Evolutionary conservation across 2,329 filamentous ascomycete species (phyloP).

Genomic region (Thielaviopsis musarum): DNA sequence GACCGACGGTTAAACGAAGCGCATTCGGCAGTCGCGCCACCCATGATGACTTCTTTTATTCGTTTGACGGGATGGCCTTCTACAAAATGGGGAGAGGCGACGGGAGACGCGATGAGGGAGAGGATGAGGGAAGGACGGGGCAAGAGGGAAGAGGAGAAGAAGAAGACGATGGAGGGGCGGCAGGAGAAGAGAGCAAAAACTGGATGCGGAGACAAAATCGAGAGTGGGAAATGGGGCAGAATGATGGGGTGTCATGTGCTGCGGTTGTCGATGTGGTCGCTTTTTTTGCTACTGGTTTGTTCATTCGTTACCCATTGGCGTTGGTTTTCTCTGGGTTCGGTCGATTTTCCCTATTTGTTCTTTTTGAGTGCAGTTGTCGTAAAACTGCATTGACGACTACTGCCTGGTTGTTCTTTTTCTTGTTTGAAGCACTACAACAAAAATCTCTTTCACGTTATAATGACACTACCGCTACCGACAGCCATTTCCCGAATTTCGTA

Average conservation of each 20-base stretch:
- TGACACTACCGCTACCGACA: not conserved
- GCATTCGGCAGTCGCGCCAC: slow-evolving; percentile 3
- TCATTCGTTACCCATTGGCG: not conserved
- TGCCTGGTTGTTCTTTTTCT: not conserved
- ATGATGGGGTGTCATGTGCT: not conserved
- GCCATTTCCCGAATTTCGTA: too few species aligned
- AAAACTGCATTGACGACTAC: not conserved
- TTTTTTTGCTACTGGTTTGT: not conserved
- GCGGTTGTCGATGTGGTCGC: not conserved
- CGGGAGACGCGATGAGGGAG: not conserved
- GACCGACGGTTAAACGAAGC: slow-evolving; percentile 53
- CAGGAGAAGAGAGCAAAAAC: not conserved
- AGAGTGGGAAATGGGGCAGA: not conserved
- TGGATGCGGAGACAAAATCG: not conserved
- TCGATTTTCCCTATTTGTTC: not conserved
- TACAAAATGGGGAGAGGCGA: slow-evolving; percentile 1
- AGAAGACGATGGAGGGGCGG: too few species aligned
- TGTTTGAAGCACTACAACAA: not conserved
- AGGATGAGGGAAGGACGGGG: not conserved
- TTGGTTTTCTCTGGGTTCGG: not conserved
- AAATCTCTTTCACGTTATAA: not conserved
- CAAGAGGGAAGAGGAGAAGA: not conserved
- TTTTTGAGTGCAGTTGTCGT: not conserved
- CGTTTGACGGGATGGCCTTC: not conserved
- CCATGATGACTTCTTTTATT: not conserved